A percentile compares a stretch with the other conserved stretches of the same genome.
phyloP scores from a whole-genome alignment of 495 filamentous ascomycete genomes.

The Hypoxylon crocopeplum region DNA sequence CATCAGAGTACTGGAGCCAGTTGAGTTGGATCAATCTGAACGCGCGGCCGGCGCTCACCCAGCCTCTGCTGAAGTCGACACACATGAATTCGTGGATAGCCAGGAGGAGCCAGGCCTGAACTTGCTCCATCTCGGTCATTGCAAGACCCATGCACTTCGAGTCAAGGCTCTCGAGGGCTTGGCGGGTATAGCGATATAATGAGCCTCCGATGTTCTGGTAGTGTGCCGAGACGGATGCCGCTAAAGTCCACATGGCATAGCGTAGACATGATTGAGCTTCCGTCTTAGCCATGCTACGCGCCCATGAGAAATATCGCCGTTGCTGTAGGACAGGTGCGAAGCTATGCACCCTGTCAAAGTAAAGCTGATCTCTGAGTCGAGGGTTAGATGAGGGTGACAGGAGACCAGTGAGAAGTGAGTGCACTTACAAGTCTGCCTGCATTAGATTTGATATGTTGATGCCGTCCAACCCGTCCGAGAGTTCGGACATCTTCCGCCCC shows the following conservation, averaged over 20 bases:
- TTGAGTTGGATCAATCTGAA: slow-evolving; percentile 57
- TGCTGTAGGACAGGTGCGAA: slow-evolving; percentile 62
- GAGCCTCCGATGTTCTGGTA: slow-evolving; percentile 55
- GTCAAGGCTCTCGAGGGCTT: slow-evolving; percentile 52
- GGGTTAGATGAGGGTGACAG: background rate
- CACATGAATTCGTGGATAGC: slow-evolving; percentile 61
- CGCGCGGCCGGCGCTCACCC: slow-evolving; percentile 54
- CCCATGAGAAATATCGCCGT: slow-evolving; percentile 35
- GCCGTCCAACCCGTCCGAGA: slow-evolving; percentile 24
- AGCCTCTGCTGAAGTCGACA: slow-evolving; percentile 51
- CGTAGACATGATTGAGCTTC: slow-evolving; percentile 46
- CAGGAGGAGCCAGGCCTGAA: slow-evolving; percentile 63
- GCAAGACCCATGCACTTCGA: slow-evolving; percentile 16
- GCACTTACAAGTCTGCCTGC: slow-evolving; percentile 34
- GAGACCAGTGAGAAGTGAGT: background rate
- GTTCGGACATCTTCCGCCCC: slow-evolving; percentile 20
- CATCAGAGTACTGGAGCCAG: slow-evolving; percentile 47
- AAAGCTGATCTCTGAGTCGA: slow-evolving; percentile 59
- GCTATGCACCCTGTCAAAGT: slow-evolving; percentile 64
- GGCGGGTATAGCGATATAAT: slow-evolving; percentile 56
- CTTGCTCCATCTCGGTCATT: slow-evolving; percentile 49
- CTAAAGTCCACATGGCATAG: slow-evolving; percentile 64
- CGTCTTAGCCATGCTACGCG: slow-evolving; percentile 27
- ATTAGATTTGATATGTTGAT: slow-evolving; percentile 35
- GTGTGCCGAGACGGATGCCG: slow-evolving; percentile 59